phyloP scores from a whole-genome alignment of 768 basidiomycete genomes.

The Phaffia tasmanica region DNA sequence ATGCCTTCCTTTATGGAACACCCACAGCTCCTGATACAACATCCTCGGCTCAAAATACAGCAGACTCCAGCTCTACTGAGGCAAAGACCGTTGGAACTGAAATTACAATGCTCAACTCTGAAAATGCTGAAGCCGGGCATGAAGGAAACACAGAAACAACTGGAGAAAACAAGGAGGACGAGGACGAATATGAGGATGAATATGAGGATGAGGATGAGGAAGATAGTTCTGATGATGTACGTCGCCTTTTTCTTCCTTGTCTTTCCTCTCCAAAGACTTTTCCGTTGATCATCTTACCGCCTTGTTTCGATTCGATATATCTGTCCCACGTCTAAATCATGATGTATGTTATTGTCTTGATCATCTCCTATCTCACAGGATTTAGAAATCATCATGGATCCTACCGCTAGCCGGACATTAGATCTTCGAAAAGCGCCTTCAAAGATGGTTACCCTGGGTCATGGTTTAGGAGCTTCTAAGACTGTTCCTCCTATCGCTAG shows the following conservation, averaged over 20 bases:
- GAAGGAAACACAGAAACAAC: background rate
- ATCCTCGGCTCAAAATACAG: background rate
- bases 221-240: conserved; percentile 40
- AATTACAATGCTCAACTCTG: background rate
- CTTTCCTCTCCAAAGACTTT: conserved; percentile 19
- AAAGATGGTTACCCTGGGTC: conserved; percentile 20
- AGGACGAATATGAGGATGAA: conserved; percentile 35
- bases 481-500: background rate
- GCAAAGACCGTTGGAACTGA: background rate
- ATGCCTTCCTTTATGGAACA: conserved; percentile 31
- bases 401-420: conserved; percentile 43
- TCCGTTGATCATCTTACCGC: background rate
- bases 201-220: conserved; percentile 41
- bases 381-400: conserved; percentile 82
- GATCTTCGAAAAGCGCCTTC: conserved; percentile 34
- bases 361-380: conserved; percentile 44
- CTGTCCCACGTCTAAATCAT: too few species aligned
- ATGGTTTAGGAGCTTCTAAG: conserved; percentile 23
- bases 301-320: too few species aligned
- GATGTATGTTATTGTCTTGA: background rate
- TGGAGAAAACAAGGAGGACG: conserved; percentile 43
- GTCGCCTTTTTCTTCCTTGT: conserved; percentile 2
- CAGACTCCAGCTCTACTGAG: background rate
- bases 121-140: background rate
- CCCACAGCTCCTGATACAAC: background rate